A percentile compares a stretch with the other conserved stretches of the same genome.
These are phyloP conservation scores for Gypsophila paniculata DNA, from an alignment of 179 eudicot species.

Conservation along the genomic window DNA sequence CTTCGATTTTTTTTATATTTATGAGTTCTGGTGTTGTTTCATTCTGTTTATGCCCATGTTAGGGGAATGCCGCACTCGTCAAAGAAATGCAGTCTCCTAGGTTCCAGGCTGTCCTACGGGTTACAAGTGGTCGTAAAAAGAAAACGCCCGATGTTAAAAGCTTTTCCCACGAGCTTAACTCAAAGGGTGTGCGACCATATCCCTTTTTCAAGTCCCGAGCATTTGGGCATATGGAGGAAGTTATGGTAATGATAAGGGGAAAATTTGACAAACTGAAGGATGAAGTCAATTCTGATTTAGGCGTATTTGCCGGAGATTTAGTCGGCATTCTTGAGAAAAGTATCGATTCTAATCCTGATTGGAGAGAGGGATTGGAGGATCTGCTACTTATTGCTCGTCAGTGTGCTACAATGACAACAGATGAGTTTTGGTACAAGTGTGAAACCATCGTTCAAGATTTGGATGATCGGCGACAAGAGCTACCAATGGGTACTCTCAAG, in stretches of 20 bases:
- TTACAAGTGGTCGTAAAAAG: conserved; percentile 81
- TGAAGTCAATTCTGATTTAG: conserved; percentile 83
- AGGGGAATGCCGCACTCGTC: conserved; percentile 72
- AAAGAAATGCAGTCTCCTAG: conserved; percentile 97
- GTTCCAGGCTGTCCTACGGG: conserved; percentile 79
- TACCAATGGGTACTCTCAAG: conserved; percentile 74
- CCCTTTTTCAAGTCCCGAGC: conserved; percentile 49
- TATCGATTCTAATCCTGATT: conserved; percentile 53
- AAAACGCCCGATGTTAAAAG: conserved; percentile 80
- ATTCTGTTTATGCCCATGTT: conserved; percentile 23
- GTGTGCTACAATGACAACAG: conserved; percentile 81
- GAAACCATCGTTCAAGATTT: conserved; percentile 85
- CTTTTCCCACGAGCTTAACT: conserved; percentile 96
- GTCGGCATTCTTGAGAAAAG: conserved; percentile 64
- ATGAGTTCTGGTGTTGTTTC: not conserved
- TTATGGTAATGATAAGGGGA: conserved; percentile 78
- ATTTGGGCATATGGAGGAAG: conserved; percentile 76
- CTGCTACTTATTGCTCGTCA: conserved; percentile 64
- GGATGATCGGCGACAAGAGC: conserved; percentile 87
- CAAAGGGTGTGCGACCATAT: conserved; percentile 66
- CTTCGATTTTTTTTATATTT: not conserved
- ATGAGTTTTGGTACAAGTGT: conserved; percentile 84
- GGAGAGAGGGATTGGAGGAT: conserved; percentile 75
- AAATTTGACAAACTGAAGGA: conserved; percentile 86
- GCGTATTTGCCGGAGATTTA: conserved; percentile 91